Base-by-base conservation (phyloP, 768 basidiomycete species). In the Suillus fuscotomentosus region DNA sequence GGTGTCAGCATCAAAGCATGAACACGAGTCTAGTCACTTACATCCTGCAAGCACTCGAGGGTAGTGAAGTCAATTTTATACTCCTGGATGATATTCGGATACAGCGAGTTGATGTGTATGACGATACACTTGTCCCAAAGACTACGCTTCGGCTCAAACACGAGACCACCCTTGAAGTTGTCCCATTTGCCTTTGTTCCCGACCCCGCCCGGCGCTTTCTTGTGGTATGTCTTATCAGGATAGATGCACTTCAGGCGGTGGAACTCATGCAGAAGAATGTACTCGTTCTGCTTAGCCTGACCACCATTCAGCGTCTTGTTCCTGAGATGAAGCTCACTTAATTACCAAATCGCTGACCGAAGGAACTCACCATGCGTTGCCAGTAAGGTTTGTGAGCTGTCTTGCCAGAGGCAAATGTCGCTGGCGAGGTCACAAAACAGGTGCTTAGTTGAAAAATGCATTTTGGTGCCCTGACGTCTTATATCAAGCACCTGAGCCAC, bases 41-140 rank as follows among this genome's bases (percentile, higher is more conserved):
- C 91, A 71, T 82, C 80, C 31, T 87, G 87, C 10, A 84, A 80
- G 62, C 85, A 84, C 53, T 94, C 91, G 22, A 99, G 89, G 0
- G 97, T 99, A 13, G 97, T 99, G 71, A 99, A 99, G 77, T 99
- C 97, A 69, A 99, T 99, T 74, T 99, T 99, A 74, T 93, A 99
- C 81, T 99, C 97, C 72, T 99, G 97, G 56, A 99, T 99, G 81
- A 99, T 99, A 75, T 93, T 95, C 7, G 97, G 97, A 74, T 99
- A 99, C 62, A 99, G 83, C 66, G 95, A 97, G 78, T 99, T 99
- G 88, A 99, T 99, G 76, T 99, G 97, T 97, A 99, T 99, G 77
- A 99, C 97, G 76, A 99, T 92, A 73, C 83, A 97, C 70, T 89
- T 96, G 80, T 99, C 97, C 93, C 94, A 99, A 47, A 99, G 80